Base-by-base conservation (phyloP, 257 asterid genomes). In the Nicotiana noctiflora region DNA sequence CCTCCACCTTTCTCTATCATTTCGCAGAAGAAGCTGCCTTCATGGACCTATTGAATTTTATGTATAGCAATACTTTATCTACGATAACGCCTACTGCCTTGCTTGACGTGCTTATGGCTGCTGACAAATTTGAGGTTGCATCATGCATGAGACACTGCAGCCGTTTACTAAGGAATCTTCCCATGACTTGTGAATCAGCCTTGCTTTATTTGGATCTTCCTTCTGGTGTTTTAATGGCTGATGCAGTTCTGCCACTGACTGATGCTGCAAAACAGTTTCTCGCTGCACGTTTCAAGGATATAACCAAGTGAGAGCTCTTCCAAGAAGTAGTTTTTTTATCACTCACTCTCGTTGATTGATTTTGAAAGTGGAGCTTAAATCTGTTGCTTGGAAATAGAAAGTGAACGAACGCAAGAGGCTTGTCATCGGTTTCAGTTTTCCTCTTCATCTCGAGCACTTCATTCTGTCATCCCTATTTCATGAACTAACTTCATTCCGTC, bases 101-200 rank as follows among this genome's bases (percentile, higher is more conserved):
- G 65, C 82, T 79, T 29, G 77, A 79, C 51, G 76, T 79, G 82
- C 76, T 79, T 31, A 49, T 49, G 77, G 77, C 82, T 79, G 82
- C 82, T 64, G 76, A 79, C 46, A 64, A 79, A 49, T 79, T 79
- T 64, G 82, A 79, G 65, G 82, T 79, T 51, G 77, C 82, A 79
- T 79, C 82, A 49, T 79, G 82, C 77, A 64, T 79, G 76, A 79
- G 77, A 64, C 29, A 79, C 82, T 63, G 82, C 64, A 79, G 82
- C 76, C 44, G 53, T 27, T 64, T 79, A 64, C 32, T 79, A 64
- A 65, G 27, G 29, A 68, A 79, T 79, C 64, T 46, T 62, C 82
- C 77, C 77, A 79, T 79, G 82, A 79, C 82, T 17, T 79, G 82
- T 64, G 82, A 79, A 79, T 62, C 65, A 27, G 82, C 82, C 40